A percentile compares a stretch with the other conserved stretches of the same genome.
Conservation (phyloP, 2,329 filamentous ascomycete species). For the Neonectria magnoliae region DNA sequence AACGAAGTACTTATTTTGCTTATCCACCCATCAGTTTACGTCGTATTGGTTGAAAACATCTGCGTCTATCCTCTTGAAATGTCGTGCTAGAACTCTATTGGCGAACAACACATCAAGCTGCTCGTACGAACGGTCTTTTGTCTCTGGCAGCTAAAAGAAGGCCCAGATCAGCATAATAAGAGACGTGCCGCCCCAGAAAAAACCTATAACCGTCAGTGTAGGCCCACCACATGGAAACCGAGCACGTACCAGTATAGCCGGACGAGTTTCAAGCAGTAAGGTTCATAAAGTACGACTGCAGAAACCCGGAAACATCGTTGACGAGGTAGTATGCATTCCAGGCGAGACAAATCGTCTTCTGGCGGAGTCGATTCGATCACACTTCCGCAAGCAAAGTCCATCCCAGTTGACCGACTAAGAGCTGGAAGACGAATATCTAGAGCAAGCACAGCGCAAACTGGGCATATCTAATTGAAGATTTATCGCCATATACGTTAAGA, state of each 20-base stretch:
- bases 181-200: constrained; percentile 40
- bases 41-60: not conserved
- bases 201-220: constrained; percentile 35
- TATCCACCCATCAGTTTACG: not conserved
- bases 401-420: constrained; percentile 52
- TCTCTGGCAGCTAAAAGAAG: constrained; percentile 61
- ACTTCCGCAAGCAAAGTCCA: constrained; percentile 48
- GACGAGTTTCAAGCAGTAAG: constrained; percentile 50
- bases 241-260: constrained; percentile 47
- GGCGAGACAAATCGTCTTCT: constrained; percentile 47
- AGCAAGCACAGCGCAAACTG: constrained; percentile 49
- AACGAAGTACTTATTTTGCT: too few relatives aligned
- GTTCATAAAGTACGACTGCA: constrained; percentile 51
- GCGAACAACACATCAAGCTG: constrained; percentile 64
- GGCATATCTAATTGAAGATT: constrained; percentile 42
- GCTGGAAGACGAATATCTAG: constrained; percentile 48
- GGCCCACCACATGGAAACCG: not conserved
- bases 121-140: constrained; percentile 60
- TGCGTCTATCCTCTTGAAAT: constrained; percentile 12
- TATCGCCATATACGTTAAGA: constrained; percentile 49
- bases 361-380: constrained; percentile 44
- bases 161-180: constrained; percentile 46
- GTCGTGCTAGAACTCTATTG: constrained; percentile 32
- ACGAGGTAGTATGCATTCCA: constrained; percentile 41
- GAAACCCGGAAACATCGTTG: constrained; percentile 35